Percentiles rank a stretch among this genome's conserved stretches.
These are phyloP conservation scores for Candida glucosophila DNA, from an alignment of 1,139 yeast genomes.

Conservation along the genomic window DNA sequence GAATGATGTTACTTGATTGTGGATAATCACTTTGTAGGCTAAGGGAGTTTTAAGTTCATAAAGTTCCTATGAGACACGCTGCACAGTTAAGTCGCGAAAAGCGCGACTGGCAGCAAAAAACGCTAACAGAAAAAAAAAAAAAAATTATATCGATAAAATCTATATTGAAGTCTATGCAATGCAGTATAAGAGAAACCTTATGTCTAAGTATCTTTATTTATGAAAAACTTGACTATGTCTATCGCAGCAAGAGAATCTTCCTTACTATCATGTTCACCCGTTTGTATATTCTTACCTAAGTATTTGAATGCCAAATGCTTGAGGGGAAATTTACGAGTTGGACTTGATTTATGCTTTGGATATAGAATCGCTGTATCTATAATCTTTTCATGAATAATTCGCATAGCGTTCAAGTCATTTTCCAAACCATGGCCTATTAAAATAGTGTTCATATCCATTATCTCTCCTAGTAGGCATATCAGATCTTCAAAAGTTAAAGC, in stretches of 20 bases:
- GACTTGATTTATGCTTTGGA: constrained; percentile 53
- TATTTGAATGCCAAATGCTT: constrained; percentile 67
- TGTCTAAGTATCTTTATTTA: constrained; percentile 15
- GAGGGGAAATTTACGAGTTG: constrained; percentile 52
- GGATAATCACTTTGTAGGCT: too few species aligned
- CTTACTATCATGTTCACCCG: constrained; percentile 82
- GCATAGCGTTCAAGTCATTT: constrained; percentile 77
- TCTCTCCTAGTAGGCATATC: constrained; percentile 39
- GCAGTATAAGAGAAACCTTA: too few species aligned
- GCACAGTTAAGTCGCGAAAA: constrained; percentile 3
- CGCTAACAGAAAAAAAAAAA: too few species aligned
- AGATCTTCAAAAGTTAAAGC: constrained; percentile 57
- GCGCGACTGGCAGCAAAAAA: not conserved
- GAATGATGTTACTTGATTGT: too few species aligned
- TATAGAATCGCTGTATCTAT: constrained; percentile 82
- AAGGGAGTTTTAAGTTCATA: too few species aligned
- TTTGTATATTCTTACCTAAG: constrained; percentile 67
- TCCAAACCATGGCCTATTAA: constrained; percentile 91
- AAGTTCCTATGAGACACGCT: too few species aligned
- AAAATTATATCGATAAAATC: too few species aligned
- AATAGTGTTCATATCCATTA: constrained; percentile 58
- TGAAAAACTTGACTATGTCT: constrained; percentile 57
- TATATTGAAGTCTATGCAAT: too few species aligned
- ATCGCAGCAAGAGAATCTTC: constrained; percentile 88
- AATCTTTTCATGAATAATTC: constrained; percentile 63